These are phyloP conservation scores for Picochlorum costavermella DNA, from an alignment of 139 green algal species.

Conservation along the genomic window DNA sequence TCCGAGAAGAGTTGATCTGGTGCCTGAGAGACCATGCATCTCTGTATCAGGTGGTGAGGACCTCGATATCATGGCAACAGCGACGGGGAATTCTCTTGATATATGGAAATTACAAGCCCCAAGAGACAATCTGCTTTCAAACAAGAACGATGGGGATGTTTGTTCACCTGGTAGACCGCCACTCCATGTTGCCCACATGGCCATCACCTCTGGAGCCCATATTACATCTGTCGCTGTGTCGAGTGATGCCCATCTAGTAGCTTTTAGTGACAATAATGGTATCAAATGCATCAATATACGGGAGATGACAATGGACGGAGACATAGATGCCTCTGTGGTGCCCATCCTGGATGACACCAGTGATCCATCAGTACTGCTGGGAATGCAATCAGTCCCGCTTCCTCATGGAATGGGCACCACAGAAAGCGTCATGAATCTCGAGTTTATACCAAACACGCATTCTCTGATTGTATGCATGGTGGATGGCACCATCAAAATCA, in stretches of 20 bases:
- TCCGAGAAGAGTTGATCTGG: constrained; percentile 34
- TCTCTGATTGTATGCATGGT: background rate
- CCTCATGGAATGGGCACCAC: constrained; percentile 12
- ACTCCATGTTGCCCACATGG: background rate
- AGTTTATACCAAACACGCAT: background rate
- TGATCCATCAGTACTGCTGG: background rate
- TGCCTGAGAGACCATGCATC: constrained; percentile 14
- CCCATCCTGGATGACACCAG: background rate
- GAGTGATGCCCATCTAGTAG: constrained; percentile 48
- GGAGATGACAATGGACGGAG: background rate
- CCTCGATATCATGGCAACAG: constrained; percentile 25
- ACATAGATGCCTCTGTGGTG: background rate
- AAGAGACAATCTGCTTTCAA: background rate
- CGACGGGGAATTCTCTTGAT: constrained; percentile 38
- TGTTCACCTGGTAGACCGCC: background rate
- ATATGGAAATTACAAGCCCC: constrained; percentile 47
- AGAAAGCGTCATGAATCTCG: background rate
- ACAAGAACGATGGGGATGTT: background rate
- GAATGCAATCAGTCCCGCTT: constrained; percentile 9
- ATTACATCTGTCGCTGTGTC: constrained; percentile 36
- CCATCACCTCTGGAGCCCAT: background rate
- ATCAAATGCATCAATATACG: constrained; percentile 1
- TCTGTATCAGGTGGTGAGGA: background rate
- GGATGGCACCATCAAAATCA: constrained; percentile 4
- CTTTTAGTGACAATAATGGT: constrained; percentile 38